Percentiles rank a stretch among this genome's conserved stretches.
Evolutionary conservation across 2,329 filamentous ascomycete genomes (phyloP).

Genomic region (Magnaporthiopsis rhizophila): DNA sequence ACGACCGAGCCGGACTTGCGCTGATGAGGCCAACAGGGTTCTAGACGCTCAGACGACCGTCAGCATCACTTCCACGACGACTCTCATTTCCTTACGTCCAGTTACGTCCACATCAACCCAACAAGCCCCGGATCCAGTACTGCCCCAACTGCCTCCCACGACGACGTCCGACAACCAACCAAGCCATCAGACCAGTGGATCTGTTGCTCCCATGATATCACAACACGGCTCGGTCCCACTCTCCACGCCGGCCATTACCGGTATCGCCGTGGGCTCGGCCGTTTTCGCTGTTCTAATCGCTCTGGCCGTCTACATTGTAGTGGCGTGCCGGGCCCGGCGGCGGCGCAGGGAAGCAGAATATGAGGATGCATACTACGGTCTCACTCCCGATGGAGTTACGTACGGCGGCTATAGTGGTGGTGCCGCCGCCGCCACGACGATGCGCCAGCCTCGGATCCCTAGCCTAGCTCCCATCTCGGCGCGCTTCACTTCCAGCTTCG

Average conservation of each 20-base stretch:
- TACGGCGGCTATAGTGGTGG: constrained; percentile 15
- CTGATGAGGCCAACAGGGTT: constrained; percentile 5
- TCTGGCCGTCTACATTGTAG: constrained; percentile 4
- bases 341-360: constrained; percentile 5
- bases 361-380: constrained; percentile 30
- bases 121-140: constrained; percentile 8
- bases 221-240: constrained; percentile 5
- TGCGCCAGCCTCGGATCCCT: constrained; percentile 6
- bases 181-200: constrained; percentile 1
- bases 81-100: constrained; percentile 10
- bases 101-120: constrained; percentile 14
- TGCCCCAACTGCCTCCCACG: not conserved
- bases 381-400: constrained; percentile 18
- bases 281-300: constrained; percentile 6
- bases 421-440: not conserved
- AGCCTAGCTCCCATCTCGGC: not conserved
- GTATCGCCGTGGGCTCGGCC: constrained; percentile 15
- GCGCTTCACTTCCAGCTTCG: not conserved
- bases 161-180: constrained; percentile 2
- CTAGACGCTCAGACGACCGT: constrained; percentile 14
- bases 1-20: not conserved
- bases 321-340: constrained; percentile 8
- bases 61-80: constrained; percentile 14
- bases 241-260: constrained; percentile 13
- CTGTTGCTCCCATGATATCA: not conserved